These are phyloP conservation scores for Yamadazyma pseudoaaseri DNA, from an alignment of 1,139 yeast genomes.

Conservation along the genomic window DNA sequence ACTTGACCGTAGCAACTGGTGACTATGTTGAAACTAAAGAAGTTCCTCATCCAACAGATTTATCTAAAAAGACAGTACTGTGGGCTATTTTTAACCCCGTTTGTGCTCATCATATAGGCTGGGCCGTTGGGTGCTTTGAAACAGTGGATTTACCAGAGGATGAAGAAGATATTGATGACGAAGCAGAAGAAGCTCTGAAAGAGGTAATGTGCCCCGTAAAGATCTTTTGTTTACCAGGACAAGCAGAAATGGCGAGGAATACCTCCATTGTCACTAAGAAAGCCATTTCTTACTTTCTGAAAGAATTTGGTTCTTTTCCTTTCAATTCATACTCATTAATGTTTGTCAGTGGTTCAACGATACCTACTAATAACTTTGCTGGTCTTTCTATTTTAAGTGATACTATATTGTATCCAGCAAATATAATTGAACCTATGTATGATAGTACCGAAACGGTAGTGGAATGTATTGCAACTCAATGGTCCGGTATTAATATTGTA, in stretches of 20 bases:
- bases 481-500: constrained; percentile 91
- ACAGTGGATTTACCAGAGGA: constrained; percentile 49
- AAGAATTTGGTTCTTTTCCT: constrained; percentile 92
- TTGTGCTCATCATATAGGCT: constrained; percentile 94
- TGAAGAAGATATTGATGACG: constrained; percentile 42
- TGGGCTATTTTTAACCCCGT: constrained; percentile 86
- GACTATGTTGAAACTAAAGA: constrained; percentile 56
- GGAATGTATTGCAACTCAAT: constrained; percentile 77
- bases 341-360: constrained; percentile 62
- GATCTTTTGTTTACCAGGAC: constrained; percentile 58
- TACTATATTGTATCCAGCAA: constrained; percentile 69
- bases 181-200: constrained; percentile 21
- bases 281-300: constrained; percentile 80
- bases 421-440: constrained; percentile 77
- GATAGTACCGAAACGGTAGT: constrained; percentile 66
- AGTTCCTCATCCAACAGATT: constrained; percentile 53
- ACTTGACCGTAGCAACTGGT: constrained; percentile 74
- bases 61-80: constrained; percentile 70
- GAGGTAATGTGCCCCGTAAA: constrained; percentile 47
- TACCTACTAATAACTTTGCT: constrained; percentile 59
- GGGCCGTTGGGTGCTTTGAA: constrained; percentile 90
- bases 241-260: constrained; percentile 60
- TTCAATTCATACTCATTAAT: constrained; percentile 78
- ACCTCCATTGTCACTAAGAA: constrained; percentile 73
- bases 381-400: constrained; percentile 73